These are phyloP conservation scores for Chondrostereum purpureum DNA, from an alignment of 1,284 basidiomycete genomes.

Conservation along the genomic window DNA sequence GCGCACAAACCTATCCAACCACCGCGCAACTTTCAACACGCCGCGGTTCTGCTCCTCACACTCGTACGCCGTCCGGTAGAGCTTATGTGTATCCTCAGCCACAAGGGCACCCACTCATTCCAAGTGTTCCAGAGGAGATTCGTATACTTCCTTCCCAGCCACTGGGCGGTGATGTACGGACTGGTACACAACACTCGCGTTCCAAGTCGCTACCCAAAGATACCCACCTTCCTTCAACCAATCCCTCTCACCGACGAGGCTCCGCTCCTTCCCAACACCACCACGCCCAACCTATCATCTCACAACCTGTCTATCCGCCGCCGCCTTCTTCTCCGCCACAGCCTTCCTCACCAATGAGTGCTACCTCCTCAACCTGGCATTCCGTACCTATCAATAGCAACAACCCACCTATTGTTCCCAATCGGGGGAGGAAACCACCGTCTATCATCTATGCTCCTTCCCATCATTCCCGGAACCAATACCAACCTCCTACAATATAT, in stretches of 20 bases:
- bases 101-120: conserved; percentile 18
- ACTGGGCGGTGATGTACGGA: conserved; percentile 10
- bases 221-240: conserved; percentile 16
- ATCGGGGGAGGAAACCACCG: conserved; percentile 35
- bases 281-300: conserved; percentile 10
- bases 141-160: conserved; percentile 41
- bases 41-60: background rate
- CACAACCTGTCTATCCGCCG: conserved; percentile 2
- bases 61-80: conserved; percentile 7
- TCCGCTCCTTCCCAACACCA: conserved; percentile 16
- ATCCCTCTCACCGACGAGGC: conserved; percentile 17
- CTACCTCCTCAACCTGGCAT: conserved; percentile 18
- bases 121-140: conserved; percentile 44
- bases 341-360: conserved; percentile 13
- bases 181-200: conserved; percentile 25
- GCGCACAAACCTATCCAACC: conserved; percentile 17
- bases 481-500: conserved; percentile 44
- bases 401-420: conserved; percentile 18
- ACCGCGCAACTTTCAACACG: conserved; percentile 11
- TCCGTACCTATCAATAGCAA: conserved; percentile 17
- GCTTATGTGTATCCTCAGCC: conserved; percentile 15
- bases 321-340: conserved; percentile 14
- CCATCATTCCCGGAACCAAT: conserved; percentile 33
- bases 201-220: conserved; percentile 40
- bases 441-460: conserved; percentile 48